Percentiles rank a stretch among this genome's conserved stretches.
phyloP scores from a whole-genome alignment of 75 land plant species.

The Larix kaempferi region DNA sequence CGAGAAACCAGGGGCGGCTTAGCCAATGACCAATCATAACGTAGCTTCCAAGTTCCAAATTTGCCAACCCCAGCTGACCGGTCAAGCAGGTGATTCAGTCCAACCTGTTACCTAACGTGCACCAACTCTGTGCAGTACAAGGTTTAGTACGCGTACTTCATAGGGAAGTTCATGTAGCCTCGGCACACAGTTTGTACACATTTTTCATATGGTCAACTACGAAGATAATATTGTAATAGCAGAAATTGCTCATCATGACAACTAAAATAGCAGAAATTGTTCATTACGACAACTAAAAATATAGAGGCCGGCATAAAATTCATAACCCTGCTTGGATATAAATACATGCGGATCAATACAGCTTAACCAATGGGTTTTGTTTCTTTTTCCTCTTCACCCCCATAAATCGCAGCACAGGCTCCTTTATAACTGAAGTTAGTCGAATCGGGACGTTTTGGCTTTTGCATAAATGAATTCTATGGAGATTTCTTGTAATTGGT shows the following conservation, averaged over 20 bases:
- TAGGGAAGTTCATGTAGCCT: background rate
- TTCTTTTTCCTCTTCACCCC: too few relatives aligned
- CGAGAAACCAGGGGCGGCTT: too few relatives aligned
- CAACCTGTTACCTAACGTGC: too few relatives aligned
- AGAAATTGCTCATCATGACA: background rate
- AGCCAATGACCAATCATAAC: too few relatives aligned
- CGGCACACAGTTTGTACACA: background rate
- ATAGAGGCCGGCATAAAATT: too few relatives aligned
- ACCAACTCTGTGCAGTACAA: slow-evolving; percentile 8
- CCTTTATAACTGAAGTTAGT: too few relatives aligned
- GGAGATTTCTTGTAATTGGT: background rate
- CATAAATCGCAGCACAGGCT: background rate
- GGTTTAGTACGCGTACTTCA: slow-evolving; percentile 9
- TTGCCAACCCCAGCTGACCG: background rate
- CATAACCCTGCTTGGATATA: background rate
- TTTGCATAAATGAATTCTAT: background rate
- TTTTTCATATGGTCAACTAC: background rate
- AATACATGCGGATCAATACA: background rate
- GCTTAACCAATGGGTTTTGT: background rate
- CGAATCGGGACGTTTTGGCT: background rate
- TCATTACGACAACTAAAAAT: background rate
- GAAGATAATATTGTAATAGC: too few relatives aligned
- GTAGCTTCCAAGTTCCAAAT: background rate
- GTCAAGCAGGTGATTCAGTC: background rate
- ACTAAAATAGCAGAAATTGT: background rate